A percentile compares a stretch with the other conserved stretches of the same genome.
These are phyloP conservation scores for Fusarium pseudograminearum DNA, from an alignment of 2,329 filamentous ascomycete species.

Conservation along the genomic window DNA sequence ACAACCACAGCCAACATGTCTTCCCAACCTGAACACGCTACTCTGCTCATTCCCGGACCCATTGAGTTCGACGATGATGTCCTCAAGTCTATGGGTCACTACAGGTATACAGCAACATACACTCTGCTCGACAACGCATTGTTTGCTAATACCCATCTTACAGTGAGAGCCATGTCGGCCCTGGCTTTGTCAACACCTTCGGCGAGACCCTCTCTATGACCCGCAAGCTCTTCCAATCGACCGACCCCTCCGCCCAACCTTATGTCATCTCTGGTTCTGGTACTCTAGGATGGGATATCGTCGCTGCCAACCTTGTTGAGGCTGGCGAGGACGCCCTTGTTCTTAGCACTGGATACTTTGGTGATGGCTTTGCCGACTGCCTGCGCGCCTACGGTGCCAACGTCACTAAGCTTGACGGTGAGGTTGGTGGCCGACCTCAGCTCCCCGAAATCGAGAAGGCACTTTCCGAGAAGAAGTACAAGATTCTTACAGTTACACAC, in stretches of 20 bases:
- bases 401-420: slow-evolving; percentile 88
- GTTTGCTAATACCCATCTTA: slow-evolving; percentile 13
- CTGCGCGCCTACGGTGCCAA: slow-evolving; percentile 91
- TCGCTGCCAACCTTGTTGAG: slow-evolving; percentile 93
- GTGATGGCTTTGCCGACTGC: slow-evolving; percentile 93
- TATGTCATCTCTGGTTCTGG: slow-evolving; percentile 95
- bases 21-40: slow-evolving; percentile 70
- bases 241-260: slow-evolving; percentile 83
- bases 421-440: slow-evolving; percentile 88
- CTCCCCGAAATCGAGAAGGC: slow-evolving; percentile 89
- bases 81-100: slow-evolving; percentile 93
- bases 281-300: slow-evolving; percentile 95
- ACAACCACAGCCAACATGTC: slow-evolving; percentile 64
- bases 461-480: slow-evolving; percentile 91
- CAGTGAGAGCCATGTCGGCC: slow-evolving; percentile 94
- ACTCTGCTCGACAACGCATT: background rate
- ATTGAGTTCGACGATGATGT: slow-evolving; percentile 99
- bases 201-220: slow-evolving; percentile 89
- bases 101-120: slow-evolving; percentile 64
- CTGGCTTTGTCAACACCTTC: slow-evolving; percentile 89
- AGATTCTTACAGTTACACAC: slow-evolving; percentile 93
- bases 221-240: slow-evolving; percentile 94
- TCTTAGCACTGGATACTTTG: slow-evolving; percentile 96
- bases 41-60: slow-evolving; percentile 94
- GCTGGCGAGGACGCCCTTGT: slow-evolving; percentile 91